Conservation (phyloP, 1,284 basidiomycete genomes). For the Trichosporon asahii region DNA sequence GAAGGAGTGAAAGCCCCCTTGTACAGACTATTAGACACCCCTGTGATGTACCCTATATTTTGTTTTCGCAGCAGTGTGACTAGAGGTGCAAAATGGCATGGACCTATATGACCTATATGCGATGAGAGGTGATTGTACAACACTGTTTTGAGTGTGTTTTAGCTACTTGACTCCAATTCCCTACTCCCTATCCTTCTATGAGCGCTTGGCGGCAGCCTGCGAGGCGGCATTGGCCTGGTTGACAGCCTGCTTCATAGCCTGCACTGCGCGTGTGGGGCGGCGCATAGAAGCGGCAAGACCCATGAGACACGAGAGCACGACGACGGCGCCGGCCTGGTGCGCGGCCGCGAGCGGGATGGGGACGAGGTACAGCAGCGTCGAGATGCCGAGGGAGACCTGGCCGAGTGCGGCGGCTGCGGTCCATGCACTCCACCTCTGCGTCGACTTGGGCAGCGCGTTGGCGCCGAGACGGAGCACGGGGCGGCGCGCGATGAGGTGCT, state of each 20-base stretch:
- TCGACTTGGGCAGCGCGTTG: conserved; percentile 63
- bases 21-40: neutral
- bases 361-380: conserved; percentile 88
- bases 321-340: conserved; percentile 92
- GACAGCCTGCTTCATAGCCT: conserved; percentile 22
- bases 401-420: conserved; percentile 79
- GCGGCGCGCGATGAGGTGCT: conserved; percentile 62
- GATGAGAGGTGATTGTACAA: conserved; percentile 10
- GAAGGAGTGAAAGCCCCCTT: conserved; percentile 54
- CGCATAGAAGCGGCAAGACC: conserved; percentile 71
- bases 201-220: neutral
- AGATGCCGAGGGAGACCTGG: conserved; percentile 85
- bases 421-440: conserved; percentile 61
- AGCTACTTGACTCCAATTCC: neutral
- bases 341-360: conserved; percentile 86
- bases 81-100: conserved; percentile 6
- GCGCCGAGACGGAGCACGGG: conserved; percentile 55
- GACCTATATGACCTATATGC: neutral
- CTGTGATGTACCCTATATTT: neutral
- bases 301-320: conserved; percentile 78
- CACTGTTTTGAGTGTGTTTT: neutral
- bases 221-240: conserved; percentile 6
- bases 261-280: conserved; percentile 66
- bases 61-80: neutral
- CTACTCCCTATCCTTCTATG: neutral